Conservation (phyloP, 257 asterid species). For the Solanum etuberosum region DNA sequence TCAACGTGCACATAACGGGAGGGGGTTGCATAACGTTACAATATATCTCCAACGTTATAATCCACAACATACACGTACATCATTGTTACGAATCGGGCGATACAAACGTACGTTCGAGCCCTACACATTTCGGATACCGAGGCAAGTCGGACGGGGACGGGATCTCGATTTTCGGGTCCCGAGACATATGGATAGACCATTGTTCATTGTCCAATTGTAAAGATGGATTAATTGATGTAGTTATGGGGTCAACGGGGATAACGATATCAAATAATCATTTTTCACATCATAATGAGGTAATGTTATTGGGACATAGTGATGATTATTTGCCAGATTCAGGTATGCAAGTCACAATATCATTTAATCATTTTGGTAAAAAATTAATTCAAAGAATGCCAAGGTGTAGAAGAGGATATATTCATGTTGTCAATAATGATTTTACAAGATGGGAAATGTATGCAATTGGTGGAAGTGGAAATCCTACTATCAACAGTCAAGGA, state of each 20-base stretch:
- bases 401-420: slow-evolving; percentile 68
- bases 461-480: slow-evolving; percentile 72
- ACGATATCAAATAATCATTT: slow-evolving; percentile 57
- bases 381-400: slow-evolving; percentile 74
- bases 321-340: slow-evolving; percentile 61
- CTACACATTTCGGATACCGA: slow-evolving; percentile 59
- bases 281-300: slow-evolving; percentile 64
- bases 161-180: slow-evolving; percentile 48
- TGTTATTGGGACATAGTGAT: slow-evolving; percentile 66
- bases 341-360: slow-evolving; percentile 76
- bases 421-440: slow-evolving; percentile 66
- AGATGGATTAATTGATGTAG: slow-evolving; percentile 59
- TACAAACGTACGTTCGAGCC: slow-evolving; percentile 53
- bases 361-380: slow-evolving; percentile 51
- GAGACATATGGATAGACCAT: slow-evolving; percentile 69
- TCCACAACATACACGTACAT: slow-evolving; percentile 59
- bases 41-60: slow-evolving; percentile 42
- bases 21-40: slow-evolving; percentile 70
- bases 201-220: slow-evolving; percentile 57
- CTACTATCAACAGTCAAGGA: slow-evolving; percentile 75
- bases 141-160: slow-evolving; percentile 63
- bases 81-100: slow-evolving; percentile 54
- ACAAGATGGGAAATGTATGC: slow-evolving; percentile 88
- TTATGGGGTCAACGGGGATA: slow-evolving; percentile 70
- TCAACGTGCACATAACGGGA: slow-evolving; percentile 45